Percentiles rank a stretch among this genome's conserved stretches.
Conservation (phyloP, 257 asterid genomes). For the Linderniella brevidens region DNA sequence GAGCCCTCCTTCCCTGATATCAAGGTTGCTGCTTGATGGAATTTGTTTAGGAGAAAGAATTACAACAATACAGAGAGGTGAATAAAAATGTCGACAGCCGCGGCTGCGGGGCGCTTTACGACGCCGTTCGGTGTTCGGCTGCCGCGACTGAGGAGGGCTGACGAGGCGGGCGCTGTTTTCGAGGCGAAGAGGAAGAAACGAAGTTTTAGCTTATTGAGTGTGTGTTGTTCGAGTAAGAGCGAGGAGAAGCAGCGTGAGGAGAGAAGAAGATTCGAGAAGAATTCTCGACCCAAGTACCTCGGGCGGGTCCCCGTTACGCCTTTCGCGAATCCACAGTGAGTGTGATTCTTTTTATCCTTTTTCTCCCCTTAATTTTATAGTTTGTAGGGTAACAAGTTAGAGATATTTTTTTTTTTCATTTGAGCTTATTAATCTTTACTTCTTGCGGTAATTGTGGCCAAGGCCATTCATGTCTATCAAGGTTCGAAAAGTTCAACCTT, state of each 20-base stretch:
- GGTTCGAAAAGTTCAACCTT: too few relatives aligned
- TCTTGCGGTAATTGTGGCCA: neutral
- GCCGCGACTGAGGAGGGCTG: conserved; percentile 16
- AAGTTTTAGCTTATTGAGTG: conserved; percentile 31
- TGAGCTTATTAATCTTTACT: neutral
- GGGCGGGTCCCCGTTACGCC: conserved; percentile 34
- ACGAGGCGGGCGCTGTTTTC: conserved; percentile 19
- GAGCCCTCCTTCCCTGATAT: too few relatives aligned
- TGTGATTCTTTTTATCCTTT: neutral
- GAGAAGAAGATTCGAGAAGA: conserved; percentile 29
- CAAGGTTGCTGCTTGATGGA: too few relatives aligned
- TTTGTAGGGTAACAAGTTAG: neutral
- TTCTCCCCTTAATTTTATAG: neutral
- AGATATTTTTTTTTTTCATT: neutral
- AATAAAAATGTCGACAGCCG: conserved; percentile 16
- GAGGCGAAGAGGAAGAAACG: conserved; percentile 37
- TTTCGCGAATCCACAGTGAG: conserved; percentile 53
- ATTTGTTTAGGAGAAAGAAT: too few relatives aligned
- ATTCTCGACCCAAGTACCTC: conserved; percentile 20
- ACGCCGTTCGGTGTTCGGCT: conserved; percentile 24
- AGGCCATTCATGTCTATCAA: too few relatives aligned
- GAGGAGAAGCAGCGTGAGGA: conserved; percentile 38
- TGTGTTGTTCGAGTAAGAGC: conserved; percentile 24
- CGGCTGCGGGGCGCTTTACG: conserved; percentile 40
- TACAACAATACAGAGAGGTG: conserved; percentile 3